These are phyloP conservation scores for Solanum bulbocastanum DNA, from an alignment of 257 asterid species.

Conservation along the genomic window DNA sequence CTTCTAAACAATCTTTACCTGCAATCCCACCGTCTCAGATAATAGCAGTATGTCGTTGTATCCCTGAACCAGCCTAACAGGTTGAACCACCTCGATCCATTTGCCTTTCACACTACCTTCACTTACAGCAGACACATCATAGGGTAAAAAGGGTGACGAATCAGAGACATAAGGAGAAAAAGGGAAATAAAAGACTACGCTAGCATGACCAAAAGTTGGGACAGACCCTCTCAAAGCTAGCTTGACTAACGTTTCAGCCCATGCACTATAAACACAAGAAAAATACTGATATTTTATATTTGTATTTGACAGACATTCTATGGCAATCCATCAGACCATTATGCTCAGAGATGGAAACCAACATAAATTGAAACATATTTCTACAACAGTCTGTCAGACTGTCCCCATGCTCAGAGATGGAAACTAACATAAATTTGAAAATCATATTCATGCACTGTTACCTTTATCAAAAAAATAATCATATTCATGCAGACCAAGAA, in stretches of 20 bases:
- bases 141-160: neutral
- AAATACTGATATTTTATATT: neutral
- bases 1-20: conserved; percentile 35
- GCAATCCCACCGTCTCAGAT: conserved; percentile 87
- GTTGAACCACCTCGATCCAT: conserved; percentile 72
- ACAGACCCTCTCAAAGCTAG: neutral
- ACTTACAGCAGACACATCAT: neutral
- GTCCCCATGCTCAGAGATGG: neutral
- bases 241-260: neutral
- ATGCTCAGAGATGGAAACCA: neutral
- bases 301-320: neutral
- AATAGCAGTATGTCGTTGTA: conserved; percentile 59
- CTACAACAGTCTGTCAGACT: neutral
- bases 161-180: neutral
- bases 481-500: neutral
- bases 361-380: neutral
- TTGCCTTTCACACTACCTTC: conserved; percentile 75
- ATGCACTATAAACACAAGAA: neutral
- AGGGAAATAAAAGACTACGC: neutral
- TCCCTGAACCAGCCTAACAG: conserved; percentile 56
- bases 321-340: neutral
- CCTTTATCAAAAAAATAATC: neutral
- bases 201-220: neutral
- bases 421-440: neutral
- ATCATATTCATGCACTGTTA: neutral